Evolutionary conservation across 805 yeast genomes (phyloP), one percentile per base, ranked within the genome.

Genomic region (Kodamaea kaohsiungensis): DNA sequence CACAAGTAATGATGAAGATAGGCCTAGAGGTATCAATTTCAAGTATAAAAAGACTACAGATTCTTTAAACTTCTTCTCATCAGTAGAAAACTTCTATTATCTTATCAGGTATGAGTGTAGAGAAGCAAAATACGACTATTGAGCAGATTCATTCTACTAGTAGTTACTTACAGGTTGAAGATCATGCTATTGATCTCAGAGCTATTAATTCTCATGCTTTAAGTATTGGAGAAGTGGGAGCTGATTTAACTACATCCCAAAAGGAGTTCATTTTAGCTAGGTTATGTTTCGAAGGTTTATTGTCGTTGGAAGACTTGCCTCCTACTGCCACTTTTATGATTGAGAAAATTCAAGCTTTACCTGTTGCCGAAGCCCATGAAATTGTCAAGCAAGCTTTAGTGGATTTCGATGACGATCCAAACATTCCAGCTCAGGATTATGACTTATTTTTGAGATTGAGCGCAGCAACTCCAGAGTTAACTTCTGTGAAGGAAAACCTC

Each of bases 341-440:
- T 54, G 76, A 72, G 38, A 75, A 73, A 56, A 70, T 78, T 48
- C 70, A 66, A 59, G 56, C 59, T 25, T 56, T 77, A 59, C 50
- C 71, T 2, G 60, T 68, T 9, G 74, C 69, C 1, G 80, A 78
- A 40, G 75, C 83, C 0, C 39, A 73, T 1, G 68, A 66, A 8
- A 71, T 80, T 42, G 62, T 84, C 46, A 61, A 65, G 33, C 66
- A 70, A 15, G 76, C 80, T 4, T 56, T 76, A 2, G 71, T 60
- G 0, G 72, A 76, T 15, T 84, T 81, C 57, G 50, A 58, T 0
- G 68, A 59, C 12, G 79, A 75, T 54, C 67, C 68, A 37, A 75
- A 75, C 54, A 64, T 71, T 53, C 72, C 73, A 2, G 48, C 63
- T 3, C 58, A 56, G 7, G 77, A 67, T 42, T 65, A 59, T 48